Evolutionary conservation across 805 yeast species (phyloP), one percentile per base, ranked within the genome.

Genomic region (Debaryomyces prosopidis): DNA sequence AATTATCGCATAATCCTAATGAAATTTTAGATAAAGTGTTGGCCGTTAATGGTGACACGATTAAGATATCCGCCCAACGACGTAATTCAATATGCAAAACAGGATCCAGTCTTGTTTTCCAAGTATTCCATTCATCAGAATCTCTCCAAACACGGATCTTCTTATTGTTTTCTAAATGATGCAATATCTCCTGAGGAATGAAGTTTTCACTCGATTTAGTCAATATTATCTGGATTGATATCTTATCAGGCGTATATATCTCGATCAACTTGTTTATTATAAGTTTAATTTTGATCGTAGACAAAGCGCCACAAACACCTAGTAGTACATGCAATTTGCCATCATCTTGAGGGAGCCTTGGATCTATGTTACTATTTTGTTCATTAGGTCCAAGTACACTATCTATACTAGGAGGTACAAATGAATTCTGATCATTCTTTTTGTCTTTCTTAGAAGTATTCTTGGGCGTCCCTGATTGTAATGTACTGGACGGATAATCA

Each of bases 11-110:
- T 36, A 92, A 73, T 0, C 99, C 99, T 47, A 89, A 71, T 0
- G 96, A 84, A 42, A 94, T 84, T 59, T 94, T 94, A 11, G 96
- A 84, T 40, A 92, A 71, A 0, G 98, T 86, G 64, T 94, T 94
- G 5, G 98, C 97, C 12, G 96, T 85, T 53, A 92, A 72, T 11
- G 99, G 99, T n/a, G 96, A 96, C 36, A 92, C 86, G 17, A 94
- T 78, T 40, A 94, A 74, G 36, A 94, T 82, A 66, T 92, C 97
- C 1, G 98, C 98, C 98, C 98, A 92, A 51, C 96, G 82, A 48
- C 98, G 82, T 48, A 92, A 73, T 68, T 94, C 98, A 54, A 92
- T 90, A 68, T 92, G 98, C 52, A 94, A 73, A 31, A 94, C 96
- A 1, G 98, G 97, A 65, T 94, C 98, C 44, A 84, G 75, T 49